These are phyloP conservation scores for Macrophomina pseudophaseolina DNA, from an alignment of 2,329 filamentous ascomycete genomes.

Conservation along the genomic window DNA sequence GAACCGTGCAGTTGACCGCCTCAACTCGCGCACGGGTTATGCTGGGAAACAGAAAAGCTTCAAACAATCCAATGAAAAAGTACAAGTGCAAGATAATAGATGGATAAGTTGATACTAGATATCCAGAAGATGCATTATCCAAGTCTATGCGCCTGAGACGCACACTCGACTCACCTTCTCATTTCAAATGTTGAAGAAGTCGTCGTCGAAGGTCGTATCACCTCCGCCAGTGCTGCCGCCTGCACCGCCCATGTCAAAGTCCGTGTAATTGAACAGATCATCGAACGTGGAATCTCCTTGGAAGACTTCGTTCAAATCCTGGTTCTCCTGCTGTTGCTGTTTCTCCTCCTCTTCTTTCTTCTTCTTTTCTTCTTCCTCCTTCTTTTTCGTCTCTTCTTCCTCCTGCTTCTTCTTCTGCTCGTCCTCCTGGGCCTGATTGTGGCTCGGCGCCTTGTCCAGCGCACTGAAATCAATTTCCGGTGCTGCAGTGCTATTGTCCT, in stretches of 20 bases:
- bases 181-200: conserved; percentile 34
- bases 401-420: conserved; percentile 19
- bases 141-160: no score
- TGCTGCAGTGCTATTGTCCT: background rate
- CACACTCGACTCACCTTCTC: background rate
- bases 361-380: conserved; percentile 1
- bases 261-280: conserved; percentile 41
- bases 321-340: conserved; percentile 18
- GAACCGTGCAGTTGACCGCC: background rate
- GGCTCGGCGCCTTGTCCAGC: background rate
- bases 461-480: conserved; percentile 19
- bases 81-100: no score
- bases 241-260: conserved; percentile 21
- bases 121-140: no score
- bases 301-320: conserved; percentile 27
- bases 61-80: no score
- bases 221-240: conserved; percentile 29
- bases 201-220: conserved; percentile 25
- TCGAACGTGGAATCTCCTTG: conserved; percentile 36
- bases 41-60: background rate
- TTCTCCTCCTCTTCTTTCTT: conserved; percentile 18
- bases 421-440: conserved; percentile 13
- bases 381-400: background rate
- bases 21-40: background rate
- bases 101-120: no score